Base-by-base conservation (phyloP, 2,329 filamentous ascomycete species). In the Fusarium incarnatum region DNA sequence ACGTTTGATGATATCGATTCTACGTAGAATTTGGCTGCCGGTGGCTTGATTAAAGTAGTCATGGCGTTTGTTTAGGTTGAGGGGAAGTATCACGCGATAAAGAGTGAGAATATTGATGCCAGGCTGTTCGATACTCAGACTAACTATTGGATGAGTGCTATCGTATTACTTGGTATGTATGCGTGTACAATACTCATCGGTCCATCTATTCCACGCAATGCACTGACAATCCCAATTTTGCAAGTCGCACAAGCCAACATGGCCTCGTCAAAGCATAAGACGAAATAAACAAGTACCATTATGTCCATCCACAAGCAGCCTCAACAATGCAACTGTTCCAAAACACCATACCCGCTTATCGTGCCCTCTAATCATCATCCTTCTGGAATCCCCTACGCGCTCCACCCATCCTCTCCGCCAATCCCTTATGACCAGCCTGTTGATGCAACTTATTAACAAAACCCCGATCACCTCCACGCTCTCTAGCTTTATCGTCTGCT, bases 391-490 rank as follows among this genome's bases (percentile, higher is more conserved):
- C 83, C 54, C 82, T 82, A 54, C 82, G 79, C 15, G 82, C 81
- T 37, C 85, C 80, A 2, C 85, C 85, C 69, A 88, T 83, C 8
- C 86, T 81, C 71, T 87, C 84, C 0, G 81, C 85, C 45, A 89
- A 76, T 25, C 83, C 83, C 76, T 87, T 79, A 56, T 85, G 82
- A 15, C 83, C 83, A 47, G 83, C 86, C 72, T 89, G 85, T 60
- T 86, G 86, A 74, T 92, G 88, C 58, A 93, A 79, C 1, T 84
- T 84, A 63, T 88, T 88, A 53, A 89, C 84, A 72, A 94, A 93
- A 23, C 88, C 84, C 8, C 87, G 86, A 41, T 89, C 89, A 8
- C 89, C 89, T 7, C 87, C 89, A 56, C 88, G 87, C 74, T 89
- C 84, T 60, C 91, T 83, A 23, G 87, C 87, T 65, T 78, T 82